These are phyloP conservation scores for Margaritispora aquatica DNA, from an alignment of 495 filamentous ascomycete genomes.

Conservation along the genomic window DNA sequence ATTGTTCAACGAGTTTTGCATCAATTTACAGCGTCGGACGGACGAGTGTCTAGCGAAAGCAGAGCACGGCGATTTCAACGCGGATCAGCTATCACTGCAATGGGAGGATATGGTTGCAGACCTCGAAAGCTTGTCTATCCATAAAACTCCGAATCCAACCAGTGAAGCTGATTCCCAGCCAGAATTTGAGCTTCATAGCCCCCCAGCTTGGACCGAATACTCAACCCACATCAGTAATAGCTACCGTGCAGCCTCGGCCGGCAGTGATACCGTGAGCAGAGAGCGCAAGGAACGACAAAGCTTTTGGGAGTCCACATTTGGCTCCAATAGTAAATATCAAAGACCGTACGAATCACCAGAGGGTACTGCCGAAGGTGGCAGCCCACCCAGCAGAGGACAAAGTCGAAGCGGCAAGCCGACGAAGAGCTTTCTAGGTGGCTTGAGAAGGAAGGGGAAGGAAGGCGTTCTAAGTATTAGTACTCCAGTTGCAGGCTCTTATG, in stretches of 20 bases:
- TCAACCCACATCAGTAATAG: constrained; percentile 5
- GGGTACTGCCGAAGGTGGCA: not conserved
- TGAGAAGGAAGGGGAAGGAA: constrained; percentile 34
- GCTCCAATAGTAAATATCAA: constrained; percentile 19
- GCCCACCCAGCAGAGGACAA: constrained; percentile 17
- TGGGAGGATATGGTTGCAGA: constrained; percentile 20
- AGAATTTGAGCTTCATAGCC: constrained; percentile 8
- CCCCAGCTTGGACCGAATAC: constrained; percentile 14
- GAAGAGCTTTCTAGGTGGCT: constrained; percentile 41
- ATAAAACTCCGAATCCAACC: constrained; percentile 10
- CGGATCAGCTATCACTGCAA: constrained; percentile 14
- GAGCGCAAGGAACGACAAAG: constrained; percentile 20
- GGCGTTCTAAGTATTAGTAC: not conserved
- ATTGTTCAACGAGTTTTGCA: constrained; percentile 69
- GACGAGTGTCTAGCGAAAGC: constrained; percentile 61
- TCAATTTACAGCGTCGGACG: constrained; percentile 64
- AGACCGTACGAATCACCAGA: constrained; percentile 14
- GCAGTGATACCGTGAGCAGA: constrained; percentile 13
- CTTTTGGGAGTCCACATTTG: constrained; percentile 23
- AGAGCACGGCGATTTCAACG: constrained; percentile 52
- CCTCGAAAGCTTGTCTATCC: constrained; percentile 12
- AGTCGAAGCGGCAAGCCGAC: constrained; percentile 30
- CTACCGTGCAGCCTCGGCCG: constrained; percentile 5
- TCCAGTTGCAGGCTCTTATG: not conserved
- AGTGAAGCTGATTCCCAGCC: not conserved